phyloP scores from a whole-genome alignment of 805 yeast genomes.

The Kuraishia ogatae region DNA sequence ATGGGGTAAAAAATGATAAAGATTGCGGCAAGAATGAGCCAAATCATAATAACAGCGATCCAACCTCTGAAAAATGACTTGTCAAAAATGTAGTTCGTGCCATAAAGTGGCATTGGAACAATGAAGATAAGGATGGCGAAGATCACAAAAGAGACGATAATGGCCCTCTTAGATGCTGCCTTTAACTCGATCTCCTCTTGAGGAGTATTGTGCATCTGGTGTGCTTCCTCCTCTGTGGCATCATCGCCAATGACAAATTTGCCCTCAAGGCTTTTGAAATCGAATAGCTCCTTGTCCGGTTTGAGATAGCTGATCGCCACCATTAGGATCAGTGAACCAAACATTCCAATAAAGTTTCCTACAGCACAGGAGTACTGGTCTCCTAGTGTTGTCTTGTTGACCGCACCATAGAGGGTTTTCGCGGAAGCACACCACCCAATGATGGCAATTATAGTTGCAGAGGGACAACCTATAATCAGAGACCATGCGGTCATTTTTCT shows the following conservation, averaged over 20 bases:
- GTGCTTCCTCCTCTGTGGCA: conserved; percentile 22
- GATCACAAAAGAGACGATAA: conserved; percentile 14
- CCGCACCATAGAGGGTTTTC: conserved; percentile 33
- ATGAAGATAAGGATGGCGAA: conserved; percentile 18
- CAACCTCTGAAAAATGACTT: conserved; percentile 23
- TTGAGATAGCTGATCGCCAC: conserved; percentile 12
- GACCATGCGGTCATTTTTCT: conserved; percentile 26
- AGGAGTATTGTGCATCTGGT: conserved; percentile 14
- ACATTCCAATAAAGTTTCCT: conserved; percentile 34
- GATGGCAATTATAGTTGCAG: conserved; percentile 44
- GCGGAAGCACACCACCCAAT: conserved; percentile 35
- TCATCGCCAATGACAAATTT: conserved; percentile 24
- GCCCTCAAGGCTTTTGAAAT: conserved; percentile 16
- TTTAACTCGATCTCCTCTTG: conserved; percentile 13
- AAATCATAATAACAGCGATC: conserved; percentile 25
- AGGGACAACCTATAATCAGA: conserved; percentile 32
- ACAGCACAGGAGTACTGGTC: conserved; percentile 34
- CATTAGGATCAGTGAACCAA: conserved; percentile 20
- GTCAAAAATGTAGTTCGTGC: conserved; percentile 21
- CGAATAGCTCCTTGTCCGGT: conserved; percentile 18
- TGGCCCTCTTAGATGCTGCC: conserved; percentile 16
- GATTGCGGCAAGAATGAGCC: conserved; percentile 22
- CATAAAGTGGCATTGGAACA: conserved; percentile 25
- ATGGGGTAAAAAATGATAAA: conserved; percentile 24
- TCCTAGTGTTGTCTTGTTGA: conserved; percentile 32